A percentile compares a stretch with the other conserved stretches of the same genome.
These are phyloP conservation scores for Phaffomyces thermotolerans DNA, from an alignment of 805 yeast genomes.

Conservation along the genomic window DNA sequence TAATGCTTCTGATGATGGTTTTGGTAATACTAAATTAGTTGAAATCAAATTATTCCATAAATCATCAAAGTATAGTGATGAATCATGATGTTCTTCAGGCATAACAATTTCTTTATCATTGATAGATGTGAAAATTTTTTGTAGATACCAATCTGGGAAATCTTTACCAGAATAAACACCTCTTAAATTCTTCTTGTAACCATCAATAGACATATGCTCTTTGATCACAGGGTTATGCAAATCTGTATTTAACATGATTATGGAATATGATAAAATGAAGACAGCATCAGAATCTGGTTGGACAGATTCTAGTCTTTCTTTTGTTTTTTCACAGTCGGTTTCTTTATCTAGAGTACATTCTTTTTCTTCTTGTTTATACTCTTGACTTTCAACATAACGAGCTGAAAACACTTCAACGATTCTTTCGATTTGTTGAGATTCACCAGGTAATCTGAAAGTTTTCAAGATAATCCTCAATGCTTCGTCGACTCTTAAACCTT, in stretches of 20 bases:
- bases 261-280: constrained; percentile 82
- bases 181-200: constrained; percentile 70
- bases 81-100: constrained; percentile 97
- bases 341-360: background rate
- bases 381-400: constrained; percentile 63
- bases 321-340: background rate
- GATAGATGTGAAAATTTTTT: constrained; percentile 73
- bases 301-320: constrained; percentile 37
- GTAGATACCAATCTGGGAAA: constrained; percentile 80
- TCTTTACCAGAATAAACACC: constrained; percentile 74
- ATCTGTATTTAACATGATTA: constrained; percentile 92
- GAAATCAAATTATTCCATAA: constrained; percentile 66
- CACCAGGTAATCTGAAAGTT: constrained; percentile 91
- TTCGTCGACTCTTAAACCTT: constrained; percentile 81
- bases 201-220: constrained; percentile 81
- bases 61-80: constrained; percentile 88
- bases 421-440: constrained; percentile 93
- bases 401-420: constrained; percentile 82
- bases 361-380: constrained; percentile 17
- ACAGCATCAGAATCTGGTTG: constrained; percentile 81
- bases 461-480: constrained; percentile 78
- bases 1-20: constrained; percentile 16
- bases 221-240: constrained; percentile 88
- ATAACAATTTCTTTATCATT: constrained; percentile 83
- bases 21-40: constrained; percentile 29